Evolutionary conservation across 371 early-diverging fungal genomes (phyloP), one percentile per base, ranked within the genome.

Genomic region (Synchytrium microbalum): DNA sequence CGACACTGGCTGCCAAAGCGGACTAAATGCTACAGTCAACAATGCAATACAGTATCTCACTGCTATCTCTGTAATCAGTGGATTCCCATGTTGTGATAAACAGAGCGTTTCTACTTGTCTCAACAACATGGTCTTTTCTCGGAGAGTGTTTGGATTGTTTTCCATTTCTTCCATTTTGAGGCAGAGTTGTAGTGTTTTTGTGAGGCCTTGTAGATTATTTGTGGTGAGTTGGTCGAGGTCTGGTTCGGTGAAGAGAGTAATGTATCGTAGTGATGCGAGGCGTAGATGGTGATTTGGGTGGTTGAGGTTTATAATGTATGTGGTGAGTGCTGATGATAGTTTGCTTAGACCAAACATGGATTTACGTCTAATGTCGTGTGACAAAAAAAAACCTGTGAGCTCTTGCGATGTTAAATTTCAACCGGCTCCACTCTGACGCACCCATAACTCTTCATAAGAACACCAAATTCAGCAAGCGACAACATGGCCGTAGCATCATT

Each of bases 1-100:
- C 16, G 75, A 84, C 8, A 85, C 87, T 61, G 91, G 91, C 3
- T 84, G 76, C 93, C 93, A 93, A n/a, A 94, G 70, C 1, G 90
- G 89, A 51, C 81, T 81, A 31, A 93, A 84, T 66, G 90, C 89
- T 66, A 89, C 79, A 10, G 87, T 84, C 25, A 91, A 74, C 25
- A 88, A 69, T 27, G 83, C 89, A 29, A 92, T 66, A 54, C 80
- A 73, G 29, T 88, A 69, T 33, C 79, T 79, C 61, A 84, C 79
- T 31, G 82, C 74, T 24, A 87, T 84, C 25, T 84, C 80, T 32
- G 66, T 66, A 79, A 86, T 89, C 29, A 86, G 58, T 51, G 78
- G 77, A 59, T 3, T 10, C 29, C 29, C 13, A 0, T 92, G 89
- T 13, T 29, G 24, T 29, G 56, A 8, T 10, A 29, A 8, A 24